Conservation (phyloP, 2,329 filamentous ascomycete genomes). For the Aureobasidium mangrovei region DNA sequence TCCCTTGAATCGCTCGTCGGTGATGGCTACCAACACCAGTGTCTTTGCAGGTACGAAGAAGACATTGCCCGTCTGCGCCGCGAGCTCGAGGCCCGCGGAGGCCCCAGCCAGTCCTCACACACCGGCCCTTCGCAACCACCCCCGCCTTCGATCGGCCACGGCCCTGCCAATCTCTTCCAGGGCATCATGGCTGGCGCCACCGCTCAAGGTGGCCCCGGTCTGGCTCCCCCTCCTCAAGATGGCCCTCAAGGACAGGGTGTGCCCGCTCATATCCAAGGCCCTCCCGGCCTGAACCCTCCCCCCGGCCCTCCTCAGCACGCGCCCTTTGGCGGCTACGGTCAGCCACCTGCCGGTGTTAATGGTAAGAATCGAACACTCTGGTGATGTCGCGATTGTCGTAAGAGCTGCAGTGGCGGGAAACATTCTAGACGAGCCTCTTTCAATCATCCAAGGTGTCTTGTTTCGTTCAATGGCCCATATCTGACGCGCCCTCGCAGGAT, state of each 20-base stretch:
- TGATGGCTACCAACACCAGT: constrained; percentile 18
- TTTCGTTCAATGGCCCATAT: constrained; percentile 8
- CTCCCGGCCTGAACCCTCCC: constrained; percentile 52
- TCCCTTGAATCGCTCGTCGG: not conserved
- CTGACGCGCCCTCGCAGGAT: constrained; percentile 43
- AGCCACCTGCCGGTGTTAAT: constrained; percentile 55
- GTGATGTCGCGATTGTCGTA: not conserved
- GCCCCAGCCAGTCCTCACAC: constrained; percentile 56
- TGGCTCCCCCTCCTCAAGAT: constrained; percentile 59
- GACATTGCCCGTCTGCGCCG: constrained; percentile 78
- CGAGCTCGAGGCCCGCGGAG: constrained; percentile 69
- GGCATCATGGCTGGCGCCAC: constrained; percentile 88
- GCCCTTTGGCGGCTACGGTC: constrained; percentile 56
- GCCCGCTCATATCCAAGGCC: constrained; percentile 61
- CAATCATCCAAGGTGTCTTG: not conserved
- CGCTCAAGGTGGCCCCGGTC: constrained; percentile 73
- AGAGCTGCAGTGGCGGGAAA: not conserved
- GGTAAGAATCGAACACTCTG: constrained; percentile 34
- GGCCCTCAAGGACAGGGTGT: constrained; percentile 50
- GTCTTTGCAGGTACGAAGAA: constrained; percentile 69
- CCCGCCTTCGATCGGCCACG: constrained; percentile 77
- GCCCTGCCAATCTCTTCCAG: constrained; percentile 82
- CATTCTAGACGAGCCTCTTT: not conserved
- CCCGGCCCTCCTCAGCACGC: constrained; percentile 55
- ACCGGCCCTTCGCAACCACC: constrained; percentile 73